Conservation (phyloP, 176 grass and related monocot genomes). For the Aegilops longissima region DNA sequence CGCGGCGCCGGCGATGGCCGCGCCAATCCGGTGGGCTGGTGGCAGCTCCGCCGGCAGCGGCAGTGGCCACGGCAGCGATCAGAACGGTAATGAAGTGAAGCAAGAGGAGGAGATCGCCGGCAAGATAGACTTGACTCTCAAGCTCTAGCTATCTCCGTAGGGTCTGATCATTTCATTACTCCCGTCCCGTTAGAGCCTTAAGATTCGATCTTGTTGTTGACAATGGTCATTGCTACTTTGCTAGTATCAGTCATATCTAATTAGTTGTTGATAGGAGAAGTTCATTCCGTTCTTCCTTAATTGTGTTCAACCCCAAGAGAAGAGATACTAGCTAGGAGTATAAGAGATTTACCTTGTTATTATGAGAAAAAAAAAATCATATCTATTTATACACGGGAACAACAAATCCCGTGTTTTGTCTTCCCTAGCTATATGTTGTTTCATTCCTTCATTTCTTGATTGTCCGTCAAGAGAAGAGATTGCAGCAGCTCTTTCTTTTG, state of each 20-base stretch:
- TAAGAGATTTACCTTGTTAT: not conserved
- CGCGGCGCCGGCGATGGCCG: not conserved
- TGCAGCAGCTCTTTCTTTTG: too few relatives aligned
- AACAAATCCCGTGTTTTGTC: not conserved
- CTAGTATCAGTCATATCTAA: not conserved
- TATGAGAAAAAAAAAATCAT: not conserved
- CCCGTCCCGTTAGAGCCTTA: not conserved
- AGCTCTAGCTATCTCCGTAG: conserved; percentile 21
- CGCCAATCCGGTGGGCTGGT: not conserved
- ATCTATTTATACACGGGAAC: not conserved
- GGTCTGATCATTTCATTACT: not conserved
- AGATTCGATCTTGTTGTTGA: not conserved
- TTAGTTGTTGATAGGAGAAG: not conserved
- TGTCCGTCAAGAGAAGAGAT: too few relatives aligned
- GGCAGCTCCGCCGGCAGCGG: not conserved
- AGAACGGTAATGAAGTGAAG: not conserved
- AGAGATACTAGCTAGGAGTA: not conserved
- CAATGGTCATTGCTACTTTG: not conserved
- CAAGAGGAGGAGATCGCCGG: not conserved
- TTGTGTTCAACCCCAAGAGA: not conserved
- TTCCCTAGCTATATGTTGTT: too few relatives aligned
- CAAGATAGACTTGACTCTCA: conserved; percentile 43
- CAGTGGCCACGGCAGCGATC: not conserved
- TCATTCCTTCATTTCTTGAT: too few relatives aligned
- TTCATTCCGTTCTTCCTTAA: not conserved